phyloP scores from a whole-genome alignment of 306 rosid genomes.

The Prunus mongolica region DNA sequence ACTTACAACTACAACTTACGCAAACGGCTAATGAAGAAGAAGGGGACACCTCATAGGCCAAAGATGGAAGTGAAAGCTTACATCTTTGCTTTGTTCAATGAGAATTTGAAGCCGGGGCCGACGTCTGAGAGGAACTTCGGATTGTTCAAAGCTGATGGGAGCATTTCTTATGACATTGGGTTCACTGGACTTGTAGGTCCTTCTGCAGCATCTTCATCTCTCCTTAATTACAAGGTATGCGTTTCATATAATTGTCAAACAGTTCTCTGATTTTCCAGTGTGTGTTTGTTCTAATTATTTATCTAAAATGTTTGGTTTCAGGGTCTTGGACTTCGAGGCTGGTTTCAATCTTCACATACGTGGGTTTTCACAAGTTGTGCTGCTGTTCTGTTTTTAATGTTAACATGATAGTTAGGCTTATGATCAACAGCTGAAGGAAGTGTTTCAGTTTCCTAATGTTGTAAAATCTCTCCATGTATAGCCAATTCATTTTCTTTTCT shows the following conservation, averaged over 20 bases:
- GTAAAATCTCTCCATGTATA: slow-evolving; percentile 9
- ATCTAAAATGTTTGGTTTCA: slow-evolving; percentile 18
- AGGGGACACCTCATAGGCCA: slow-evolving; percentile 88
- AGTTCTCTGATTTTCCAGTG: background rate
- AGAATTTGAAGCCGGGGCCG: slow-evolving; percentile 86
- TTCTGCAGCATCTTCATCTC: slow-evolving; percentile 57
- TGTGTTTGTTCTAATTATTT: background rate
- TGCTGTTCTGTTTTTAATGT: slow-evolving; percentile 41
- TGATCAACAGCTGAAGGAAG: background rate
- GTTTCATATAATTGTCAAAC: background rate
- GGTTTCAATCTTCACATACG: slow-evolving; percentile 42
- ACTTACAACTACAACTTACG: slow-evolving; percentile 62
- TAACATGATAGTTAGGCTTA: slow-evolving; percentile 18
- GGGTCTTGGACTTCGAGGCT: slow-evolving; percentile 44
- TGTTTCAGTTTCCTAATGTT: background rate
- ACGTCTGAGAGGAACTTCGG: slow-evolving; percentile 93
- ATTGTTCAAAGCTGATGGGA: slow-evolving; percentile 85
- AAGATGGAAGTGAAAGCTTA: slow-evolving; percentile 62
- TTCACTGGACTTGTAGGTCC: slow-evolving; percentile 73
- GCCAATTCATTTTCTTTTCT: slow-evolving; percentile 6
- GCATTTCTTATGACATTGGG: slow-evolving; percentile 81
- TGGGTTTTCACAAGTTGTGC: slow-evolving; percentile 51
- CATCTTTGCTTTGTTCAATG: slow-evolving; percentile 84
- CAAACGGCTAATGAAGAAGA: slow-evolving; percentile 58
- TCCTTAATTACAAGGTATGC: slow-evolving; percentile 63